A percentile compares a stretch with the other conserved stretches of the same genome.
phyloP scores from a whole-genome alignment of 2,329 filamentous ascomycete species.

The Pseudogymnoascus sp. region DNA sequence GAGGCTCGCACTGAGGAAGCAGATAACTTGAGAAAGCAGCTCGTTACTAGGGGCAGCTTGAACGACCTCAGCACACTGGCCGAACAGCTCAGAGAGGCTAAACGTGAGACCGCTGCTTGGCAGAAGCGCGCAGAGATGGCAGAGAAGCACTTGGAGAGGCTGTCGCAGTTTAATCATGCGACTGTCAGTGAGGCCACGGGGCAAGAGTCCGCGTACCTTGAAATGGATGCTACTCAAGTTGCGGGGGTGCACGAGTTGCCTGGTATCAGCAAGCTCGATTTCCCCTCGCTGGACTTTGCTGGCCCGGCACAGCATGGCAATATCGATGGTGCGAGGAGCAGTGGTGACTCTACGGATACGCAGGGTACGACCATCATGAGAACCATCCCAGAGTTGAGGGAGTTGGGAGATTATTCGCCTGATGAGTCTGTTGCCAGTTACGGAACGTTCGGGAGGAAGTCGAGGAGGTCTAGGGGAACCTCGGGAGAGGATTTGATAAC shows the following conservation, averaged over 20 bases:
- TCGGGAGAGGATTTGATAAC: background rate
- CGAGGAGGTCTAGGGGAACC: background rate
- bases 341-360: background rate
- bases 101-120: slow-evolving; percentile 41
- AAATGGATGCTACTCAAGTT: background rate
- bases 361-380: background rate
- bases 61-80: slow-evolving; percentile 37
- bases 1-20: slow-evolving; percentile 39
- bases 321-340: background rate
- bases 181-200: background rate
- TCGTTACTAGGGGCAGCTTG: slow-evolving; percentile 30
- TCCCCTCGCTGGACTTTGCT: background rate
- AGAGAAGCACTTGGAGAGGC: slow-evolving; percentile 41
- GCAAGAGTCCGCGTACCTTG: background rate
- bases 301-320: background rate
- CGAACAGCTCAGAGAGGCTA: slow-evolving; percentile 39
- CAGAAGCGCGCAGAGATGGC: slow-evolving; percentile 46
- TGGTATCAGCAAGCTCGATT: background rate
- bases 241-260: background rate
- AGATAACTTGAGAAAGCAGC: slow-evolving; percentile 35
- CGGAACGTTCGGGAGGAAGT: background rate
- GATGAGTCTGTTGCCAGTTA: background rate
- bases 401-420: background rate
- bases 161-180: background rate
- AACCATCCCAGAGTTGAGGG: background rate